Evolutionary conservation across 768 basidiomycete species (phyloP), one percentile per base, ranked within the genome.

Genomic region (Mrakia frigida): DNA sequence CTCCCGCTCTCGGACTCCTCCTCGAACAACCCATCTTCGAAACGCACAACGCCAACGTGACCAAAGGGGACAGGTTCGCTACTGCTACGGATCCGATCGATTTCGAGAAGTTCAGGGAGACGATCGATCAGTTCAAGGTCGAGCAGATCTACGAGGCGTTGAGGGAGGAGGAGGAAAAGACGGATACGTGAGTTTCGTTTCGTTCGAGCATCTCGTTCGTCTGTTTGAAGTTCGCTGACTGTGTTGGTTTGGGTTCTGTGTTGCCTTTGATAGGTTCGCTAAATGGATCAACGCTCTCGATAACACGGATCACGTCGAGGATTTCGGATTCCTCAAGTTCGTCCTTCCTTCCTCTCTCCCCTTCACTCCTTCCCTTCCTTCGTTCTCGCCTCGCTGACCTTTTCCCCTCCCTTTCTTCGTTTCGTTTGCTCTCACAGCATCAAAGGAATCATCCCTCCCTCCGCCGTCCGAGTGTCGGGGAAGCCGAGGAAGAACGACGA

Each of bases 1-100:
- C 98, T 86, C 97, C 97, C 18, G 91, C 94, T 2, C 87, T 99
- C 25, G 97, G 97, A 18, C 87, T 99, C 6, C 85, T 99, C 33
- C 88, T 99, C 35, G 94, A 98, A 84, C 82, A 84, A 63, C 86
- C 86, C 3, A 81, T 83, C 63, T 86, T 85, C 79, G 79, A 80
- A 41, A 80, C 81, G n/a, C 86, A 86, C 81, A 86, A 86, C 79
- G 67, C 79, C 31, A 80, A 82, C 18, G 80, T 85, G 50, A 71
- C 28, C 11, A 63, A 76, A 16, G 80, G 81, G 61, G 50, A 79
- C 77, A 25, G 56, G 35, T 78, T 79, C 2, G 73, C 79, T 13
- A 77, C 74, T 14, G 68, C 39, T 0, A 75, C 46, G 72, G 89
- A 89, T 3, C 85, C 86, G 1, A 91, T 95, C 80, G 88, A 91